phyloP scores from a whole-genome alignment of 2,329 filamentous ascomycete species.

The Penicillium sp. region DNA sequence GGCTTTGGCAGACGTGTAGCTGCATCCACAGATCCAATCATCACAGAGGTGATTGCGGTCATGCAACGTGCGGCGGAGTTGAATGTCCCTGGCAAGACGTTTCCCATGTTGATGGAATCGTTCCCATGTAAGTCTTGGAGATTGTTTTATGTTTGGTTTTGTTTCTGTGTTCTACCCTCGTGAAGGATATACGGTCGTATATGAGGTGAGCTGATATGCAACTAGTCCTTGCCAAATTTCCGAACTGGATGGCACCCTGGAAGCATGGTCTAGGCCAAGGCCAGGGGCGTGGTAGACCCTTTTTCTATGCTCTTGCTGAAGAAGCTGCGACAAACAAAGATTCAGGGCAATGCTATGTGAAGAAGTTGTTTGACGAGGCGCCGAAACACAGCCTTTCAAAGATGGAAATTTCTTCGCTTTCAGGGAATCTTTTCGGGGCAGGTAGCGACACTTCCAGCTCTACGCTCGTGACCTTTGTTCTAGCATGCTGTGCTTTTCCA shows the following conservation, averaged over 20 bases:
- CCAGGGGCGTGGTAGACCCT: constrained; percentile 49
- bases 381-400: constrained; percentile 48
- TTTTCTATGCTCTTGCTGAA: constrained; percentile 55
- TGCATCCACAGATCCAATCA: constrained; percentile 56
- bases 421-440: constrained; percentile 43
- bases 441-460: constrained; percentile 31
- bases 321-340: constrained; percentile 47
- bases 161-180: neutral
- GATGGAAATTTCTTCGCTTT: constrained; percentile 49
- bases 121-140: constrained; percentile 40
- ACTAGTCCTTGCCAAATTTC: constrained; percentile 47
- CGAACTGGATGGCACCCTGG: constrained; percentile 52
- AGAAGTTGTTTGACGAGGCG: constrained; percentile 50
- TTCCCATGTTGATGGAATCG: constrained; percentile 59
- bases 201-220: neutral
- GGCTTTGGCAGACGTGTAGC: constrained; percentile 40
- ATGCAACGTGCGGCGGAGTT: constrained; percentile 61
- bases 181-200: neutral
- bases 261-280: constrained; percentile 48
- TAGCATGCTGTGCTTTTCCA: constrained; percentile 30
- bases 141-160: neutral
- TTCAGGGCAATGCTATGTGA: constrained; percentile 45
- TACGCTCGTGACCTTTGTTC: constrained; percentile 29
- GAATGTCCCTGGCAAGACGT: constrained; percentile 56
- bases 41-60: constrained; percentile 60